Conservation (phyloP, 352 stramenopile genomes). For the Phytophthora uliginosa region DNA sequence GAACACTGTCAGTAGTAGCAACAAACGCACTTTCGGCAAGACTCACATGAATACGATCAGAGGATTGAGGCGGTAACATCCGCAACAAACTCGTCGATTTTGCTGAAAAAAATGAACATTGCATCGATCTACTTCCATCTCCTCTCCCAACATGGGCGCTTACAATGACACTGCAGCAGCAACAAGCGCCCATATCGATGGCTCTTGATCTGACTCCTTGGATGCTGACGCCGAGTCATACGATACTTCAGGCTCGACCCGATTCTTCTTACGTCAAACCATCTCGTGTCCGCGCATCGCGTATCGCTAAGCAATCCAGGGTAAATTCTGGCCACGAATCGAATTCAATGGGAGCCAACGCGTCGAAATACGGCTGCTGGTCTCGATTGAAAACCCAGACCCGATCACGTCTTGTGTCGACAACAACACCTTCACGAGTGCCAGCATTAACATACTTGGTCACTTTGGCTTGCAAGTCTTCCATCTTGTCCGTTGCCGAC, state of each 20-base stretch:
- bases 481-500: not conserved
- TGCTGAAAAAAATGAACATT: not conserved
- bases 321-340: not conserved
- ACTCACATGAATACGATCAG: conserved; percentile 46
- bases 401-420: conserved; percentile 31
- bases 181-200: not conserved
- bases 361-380: conserved; percentile 19
- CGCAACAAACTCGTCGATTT: not conserved
- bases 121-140: not conserved
- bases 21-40: conserved; percentile 19
- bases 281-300: no score
- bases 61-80: conserved; percentile 32
- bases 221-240: no score
- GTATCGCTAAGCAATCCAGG: no score
- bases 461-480: conserved; percentile 9
- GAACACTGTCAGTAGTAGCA: conserved; percentile 2
- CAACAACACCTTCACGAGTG: conserved; percentile 32
- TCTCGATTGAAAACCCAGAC: conserved; percentile 36
- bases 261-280: no score
- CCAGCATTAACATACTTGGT: conserved; percentile 33
- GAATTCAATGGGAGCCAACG: conserved; percentile 4
- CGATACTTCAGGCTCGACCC: no score
- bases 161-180: not conserved
- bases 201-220: no score
- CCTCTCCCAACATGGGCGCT: not conserved